Evolutionary conservation across 1,284 basidiomycete genomes (phyloP).

Genomic region (Rhodotorula sp.): DNA sequence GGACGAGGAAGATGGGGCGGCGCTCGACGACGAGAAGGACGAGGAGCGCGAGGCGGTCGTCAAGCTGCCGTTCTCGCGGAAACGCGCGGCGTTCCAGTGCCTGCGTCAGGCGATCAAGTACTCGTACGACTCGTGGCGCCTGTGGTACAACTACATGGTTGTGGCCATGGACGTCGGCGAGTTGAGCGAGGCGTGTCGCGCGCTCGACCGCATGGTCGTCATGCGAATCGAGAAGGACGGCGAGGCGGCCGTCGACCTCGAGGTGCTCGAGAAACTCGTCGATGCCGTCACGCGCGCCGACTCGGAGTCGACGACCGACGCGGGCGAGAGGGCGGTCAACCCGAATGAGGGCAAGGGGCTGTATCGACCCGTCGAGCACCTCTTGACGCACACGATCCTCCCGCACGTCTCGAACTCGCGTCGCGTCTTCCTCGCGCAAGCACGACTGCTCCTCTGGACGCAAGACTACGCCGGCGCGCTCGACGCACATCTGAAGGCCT

Average conservation of each 20-base stretch:
- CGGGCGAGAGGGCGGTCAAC: slow-evolving; percentile 42
- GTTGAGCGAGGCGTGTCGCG: slow-evolving; percentile 80
- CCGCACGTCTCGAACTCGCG: slow-evolving; percentile 68
- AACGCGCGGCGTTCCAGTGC: slow-evolving; percentile 88
- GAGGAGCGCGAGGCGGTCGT: slow-evolving; percentile 29
- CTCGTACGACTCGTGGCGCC: slow-evolving; percentile 88
- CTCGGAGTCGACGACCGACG: slow-evolving; percentile 36
- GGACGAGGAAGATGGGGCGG: slow-evolving; percentile 25
- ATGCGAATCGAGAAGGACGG: slow-evolving; percentile 68
- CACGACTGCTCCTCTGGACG: slow-evolving; percentile 72
- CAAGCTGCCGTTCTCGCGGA: slow-evolving; percentile 49
- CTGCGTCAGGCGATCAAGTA: slow-evolving; percentile 83
- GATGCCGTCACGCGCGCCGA: slow-evolving; percentile 70
- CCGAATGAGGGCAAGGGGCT: slow-evolving; percentile 69
- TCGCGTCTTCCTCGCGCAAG: slow-evolving; percentile 76
- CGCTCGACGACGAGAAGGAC: slow-evolving; percentile 25
- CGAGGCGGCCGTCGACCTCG: slow-evolving; percentile 67
- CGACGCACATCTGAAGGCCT: slow-evolving; percentile 77
- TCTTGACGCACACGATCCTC: slow-evolving; percentile 76
- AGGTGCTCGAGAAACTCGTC: slow-evolving; percentile 82
- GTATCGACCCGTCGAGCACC: slow-evolving; percentile 60
- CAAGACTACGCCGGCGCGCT: slow-evolving; percentile 61
- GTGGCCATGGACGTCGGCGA: slow-evolving; percentile 91
- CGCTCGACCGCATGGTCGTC: slow-evolving; percentile 78
- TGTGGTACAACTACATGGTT: slow-evolving; percentile 98